Conservation (phyloP, 2,329 filamentous ascomycete genomes). For the Aspergillus spinulosporus region DNA sequence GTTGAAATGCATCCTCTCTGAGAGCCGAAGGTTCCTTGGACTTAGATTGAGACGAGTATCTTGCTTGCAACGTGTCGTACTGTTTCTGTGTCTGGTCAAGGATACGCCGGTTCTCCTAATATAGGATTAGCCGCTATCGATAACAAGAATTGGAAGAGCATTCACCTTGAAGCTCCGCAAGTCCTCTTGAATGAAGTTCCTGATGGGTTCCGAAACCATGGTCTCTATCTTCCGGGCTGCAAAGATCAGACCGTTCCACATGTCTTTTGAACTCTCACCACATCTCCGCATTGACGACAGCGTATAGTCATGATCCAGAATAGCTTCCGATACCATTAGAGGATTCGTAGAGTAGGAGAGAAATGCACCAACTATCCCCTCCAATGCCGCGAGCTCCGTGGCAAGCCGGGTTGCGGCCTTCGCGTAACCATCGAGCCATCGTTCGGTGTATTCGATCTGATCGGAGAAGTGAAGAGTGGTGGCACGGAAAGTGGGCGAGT, state of each 20-base stretch:
- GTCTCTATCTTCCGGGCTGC: conserved; percentile 76
- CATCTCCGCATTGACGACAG: conserved; percentile 81
- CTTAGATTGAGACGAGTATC: conserved; percentile 84
- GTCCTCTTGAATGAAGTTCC: conserved; percentile 74
- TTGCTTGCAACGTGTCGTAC: conserved; percentile 77
- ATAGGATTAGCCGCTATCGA: conserved; percentile 18
- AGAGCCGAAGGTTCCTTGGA: conserved; percentile 89
- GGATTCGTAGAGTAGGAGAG: conserved; percentile 74
- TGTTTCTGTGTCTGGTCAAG: conserved; percentile 79
- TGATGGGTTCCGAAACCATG: conserved; percentile 77
- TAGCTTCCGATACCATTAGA: conserved; percentile 71
- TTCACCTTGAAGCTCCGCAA: conserved; percentile 73
- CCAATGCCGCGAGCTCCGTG: conserved; percentile 69
- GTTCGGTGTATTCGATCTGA: conserved; percentile 85
- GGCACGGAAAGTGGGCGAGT: conserved; percentile 92
- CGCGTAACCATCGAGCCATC: conserved; percentile 79
- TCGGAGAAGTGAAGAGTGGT: conserved; percentile 83
- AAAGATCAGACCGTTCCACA: conserved; percentile 75
- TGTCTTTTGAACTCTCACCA: conserved; percentile 81
- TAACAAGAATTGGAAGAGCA: conserved; percentile 7
- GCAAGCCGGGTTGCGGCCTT: conserved; percentile 63
- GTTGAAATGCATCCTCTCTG: conserved; percentile 90
- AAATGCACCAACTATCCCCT: conserved; percentile 75
- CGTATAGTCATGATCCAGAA: conserved; percentile 94
- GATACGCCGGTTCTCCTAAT: conserved; percentile 66